These are phyloP conservation scores for Fragilaria radians DNA, from an alignment of 108 stramenopile genomes.

Conservation along the genomic window DNA sequence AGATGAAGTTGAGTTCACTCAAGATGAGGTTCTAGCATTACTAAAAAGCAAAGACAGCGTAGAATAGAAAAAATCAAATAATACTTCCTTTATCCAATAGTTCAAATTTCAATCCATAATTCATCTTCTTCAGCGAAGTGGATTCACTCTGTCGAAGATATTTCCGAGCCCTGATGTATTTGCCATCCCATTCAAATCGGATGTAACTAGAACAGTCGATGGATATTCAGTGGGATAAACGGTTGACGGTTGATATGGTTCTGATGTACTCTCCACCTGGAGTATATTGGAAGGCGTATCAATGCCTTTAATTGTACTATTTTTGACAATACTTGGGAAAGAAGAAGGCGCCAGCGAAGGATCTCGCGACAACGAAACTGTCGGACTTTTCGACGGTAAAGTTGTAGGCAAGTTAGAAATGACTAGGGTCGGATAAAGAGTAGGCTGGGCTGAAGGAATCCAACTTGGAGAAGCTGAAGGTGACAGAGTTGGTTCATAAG, in stretches of 20 bases:
- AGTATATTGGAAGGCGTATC: neutral
- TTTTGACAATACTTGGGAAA: neutral
- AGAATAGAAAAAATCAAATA: neutral
- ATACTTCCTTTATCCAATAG: neutral
- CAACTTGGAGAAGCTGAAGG: neutral
- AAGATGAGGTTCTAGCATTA: neutral
- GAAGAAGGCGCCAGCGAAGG: neutral
- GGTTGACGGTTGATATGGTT: neutral
- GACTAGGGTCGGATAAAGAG: neutral
- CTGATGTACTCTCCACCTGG: neutral
- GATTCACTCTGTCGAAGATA: neutral
- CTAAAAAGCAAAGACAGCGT: no score
- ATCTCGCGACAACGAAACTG: neutral
- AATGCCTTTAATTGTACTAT: neutral
- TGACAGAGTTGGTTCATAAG: neutral
- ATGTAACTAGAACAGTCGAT: neutral
- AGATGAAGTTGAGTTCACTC: neutral
- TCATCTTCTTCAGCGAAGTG: neutral
- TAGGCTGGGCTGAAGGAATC: neutral
- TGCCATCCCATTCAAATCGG: neutral
- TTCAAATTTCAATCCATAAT: neutral
- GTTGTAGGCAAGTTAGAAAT: neutral
- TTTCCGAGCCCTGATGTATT: neutral
- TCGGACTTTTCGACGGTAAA: neutral
- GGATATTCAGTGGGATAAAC: neutral